phyloP scores from a whole-genome alignment of 306 rosid species.

The Cucurbita moschata region DNA sequence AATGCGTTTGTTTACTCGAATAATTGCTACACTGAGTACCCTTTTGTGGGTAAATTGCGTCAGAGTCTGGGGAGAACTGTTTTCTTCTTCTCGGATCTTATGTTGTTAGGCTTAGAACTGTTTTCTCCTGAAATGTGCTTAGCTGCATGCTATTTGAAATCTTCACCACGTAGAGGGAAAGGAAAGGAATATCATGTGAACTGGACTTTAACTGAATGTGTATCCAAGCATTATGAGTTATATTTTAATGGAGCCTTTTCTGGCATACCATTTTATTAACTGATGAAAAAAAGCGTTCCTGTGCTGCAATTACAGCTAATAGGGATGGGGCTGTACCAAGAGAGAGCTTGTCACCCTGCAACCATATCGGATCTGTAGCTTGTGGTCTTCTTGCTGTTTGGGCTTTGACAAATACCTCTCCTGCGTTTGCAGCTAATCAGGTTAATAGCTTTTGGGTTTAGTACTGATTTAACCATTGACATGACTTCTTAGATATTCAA shows the following conservation, averaged over 20 bases:
- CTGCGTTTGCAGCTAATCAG: slow-evolving; percentile 77
- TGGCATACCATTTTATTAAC: not conserved
- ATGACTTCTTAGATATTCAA: not conserved
- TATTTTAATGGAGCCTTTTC: not conserved
- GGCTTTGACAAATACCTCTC: slow-evolving; percentile 48
- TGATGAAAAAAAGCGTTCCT: not conserved
- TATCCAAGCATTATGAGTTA: not conserved
- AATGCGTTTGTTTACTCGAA: not conserved
- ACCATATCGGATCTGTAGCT: slow-evolving; percentile 39
- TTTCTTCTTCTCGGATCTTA: not conserved
- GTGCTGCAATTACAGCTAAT: slow-evolving; percentile 15
- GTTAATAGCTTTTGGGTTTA: slow-evolving; percentile 14
- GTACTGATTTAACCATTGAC: not conserved
- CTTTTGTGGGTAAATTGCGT: not conserved
- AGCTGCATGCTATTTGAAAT: not conserved
- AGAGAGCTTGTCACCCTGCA: slow-evolving; percentile 17
- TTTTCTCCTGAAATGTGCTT: not conserved
- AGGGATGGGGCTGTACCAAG: slow-evolving; percentile 29
- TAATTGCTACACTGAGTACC: not conserved
- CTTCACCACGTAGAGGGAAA: not conserved
- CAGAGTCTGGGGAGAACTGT: not conserved
- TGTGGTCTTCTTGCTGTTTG: slow-evolving; percentile 80
- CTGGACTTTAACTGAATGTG: not conserved
- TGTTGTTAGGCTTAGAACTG: not conserved
- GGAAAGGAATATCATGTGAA: not conserved